Evolutionary conservation across 2,329 filamentous ascomycete genomes (phyloP).

Genomic region (Lizonia empirigonia): DNA sequence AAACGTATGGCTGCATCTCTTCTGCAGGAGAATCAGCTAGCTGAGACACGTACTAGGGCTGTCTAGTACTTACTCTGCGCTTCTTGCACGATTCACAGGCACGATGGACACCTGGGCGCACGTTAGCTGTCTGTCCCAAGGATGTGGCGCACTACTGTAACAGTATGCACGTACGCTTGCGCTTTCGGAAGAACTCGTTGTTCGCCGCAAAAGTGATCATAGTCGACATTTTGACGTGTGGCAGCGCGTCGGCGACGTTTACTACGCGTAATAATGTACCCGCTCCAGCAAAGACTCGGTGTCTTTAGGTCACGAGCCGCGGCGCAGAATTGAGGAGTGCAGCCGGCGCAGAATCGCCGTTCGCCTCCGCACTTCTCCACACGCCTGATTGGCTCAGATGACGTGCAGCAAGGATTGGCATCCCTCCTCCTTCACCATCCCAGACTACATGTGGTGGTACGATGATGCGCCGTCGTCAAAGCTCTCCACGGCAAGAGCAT

Average conservation of each 20-base stretch:
- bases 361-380: constrained; percentile 17
- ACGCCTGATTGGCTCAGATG: constrained; percentile 13
- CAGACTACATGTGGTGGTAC: constrained; percentile 6
- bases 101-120: constrained; percentile 45
- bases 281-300: constrained; percentile 21
- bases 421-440: not conserved
- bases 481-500: constrained; percentile 6
- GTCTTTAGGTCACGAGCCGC: constrained; percentile 31
- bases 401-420: constrained; percentile 16
- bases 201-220: constrained; percentile 55
- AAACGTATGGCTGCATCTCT: constrained; percentile 52
- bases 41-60: not conserved
- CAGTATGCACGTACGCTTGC: constrained; percentile 44
- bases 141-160: constrained; percentile 24
- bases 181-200: constrained; percentile 52
- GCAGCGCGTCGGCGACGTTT: constrained; percentile 12
- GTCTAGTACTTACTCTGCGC: constrained; percentile 43
- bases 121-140: constrained; percentile 34
- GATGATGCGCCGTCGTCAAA: constrained; percentile 4
- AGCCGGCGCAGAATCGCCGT: constrained; percentile 9
- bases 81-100: constrained; percentile 55
- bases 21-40: constrained; percentile 31
- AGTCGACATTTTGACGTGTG: constrained; percentile 42
- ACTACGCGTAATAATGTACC: constrained; percentile 14
- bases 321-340: constrained; percentile 24